phyloP scores from a whole-genome alignment of 306 rosid genomes.

The Fragaria vesca region DNA sequence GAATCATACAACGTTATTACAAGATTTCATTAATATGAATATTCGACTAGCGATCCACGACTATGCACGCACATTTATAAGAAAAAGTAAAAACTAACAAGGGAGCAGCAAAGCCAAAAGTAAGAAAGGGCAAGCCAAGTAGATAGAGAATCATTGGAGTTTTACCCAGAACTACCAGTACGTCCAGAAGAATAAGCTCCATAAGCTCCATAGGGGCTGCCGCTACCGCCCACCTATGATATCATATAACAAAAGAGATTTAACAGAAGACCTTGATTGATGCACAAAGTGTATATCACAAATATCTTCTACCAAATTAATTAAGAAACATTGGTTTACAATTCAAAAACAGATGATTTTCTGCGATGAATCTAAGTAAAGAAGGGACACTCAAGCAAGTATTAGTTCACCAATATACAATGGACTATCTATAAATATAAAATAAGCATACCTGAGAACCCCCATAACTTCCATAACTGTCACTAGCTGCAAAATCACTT shows the following conservation, averaged over 20 bases:
- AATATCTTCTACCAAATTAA: background rate
- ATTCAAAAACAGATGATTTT: background rate
- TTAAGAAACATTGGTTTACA: background rate
- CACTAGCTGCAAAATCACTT: constrained; percentile 61
- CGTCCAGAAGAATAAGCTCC: constrained; percentile 82
- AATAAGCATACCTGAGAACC: constrained; percentile 68
- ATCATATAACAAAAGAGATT: constrained; percentile 31
- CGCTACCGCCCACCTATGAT: constrained; percentile 62
- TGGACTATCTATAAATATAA: background rate
- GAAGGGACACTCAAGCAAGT: background rate
- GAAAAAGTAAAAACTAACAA: background rate
- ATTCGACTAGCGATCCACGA: background rate
- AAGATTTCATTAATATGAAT: background rate
- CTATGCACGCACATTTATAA: background rate
- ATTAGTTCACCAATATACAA: background rate
- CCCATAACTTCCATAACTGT: constrained; percentile 77
- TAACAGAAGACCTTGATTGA: constrained; percentile 7
- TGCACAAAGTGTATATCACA: background rate
- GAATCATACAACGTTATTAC: background rate
- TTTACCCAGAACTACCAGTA: constrained; percentile 73
- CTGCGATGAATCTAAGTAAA: background rate
- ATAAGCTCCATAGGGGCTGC: constrained; percentile 82
- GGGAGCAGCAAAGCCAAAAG: background rate
- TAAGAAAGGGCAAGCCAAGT: constrained; percentile 1
- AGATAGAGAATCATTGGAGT: background rate